Evolutionary conservation across 1,139 yeast genomes (phyloP), one percentile per base, ranked within the genome.

Genomic region (Protomyces macrosporus): DNA sequence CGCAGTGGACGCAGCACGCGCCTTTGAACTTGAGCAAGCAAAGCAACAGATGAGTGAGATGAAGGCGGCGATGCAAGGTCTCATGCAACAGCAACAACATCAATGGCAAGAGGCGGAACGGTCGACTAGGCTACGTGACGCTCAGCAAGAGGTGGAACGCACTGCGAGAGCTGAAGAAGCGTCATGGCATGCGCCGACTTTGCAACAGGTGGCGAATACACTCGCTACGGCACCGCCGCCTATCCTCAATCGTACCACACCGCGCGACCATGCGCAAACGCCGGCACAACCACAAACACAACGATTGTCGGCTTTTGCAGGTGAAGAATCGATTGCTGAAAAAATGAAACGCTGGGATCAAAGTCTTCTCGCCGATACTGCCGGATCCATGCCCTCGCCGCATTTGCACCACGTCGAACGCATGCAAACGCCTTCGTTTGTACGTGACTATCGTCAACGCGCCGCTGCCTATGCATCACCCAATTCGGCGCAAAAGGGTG

Each of bases 331-430:
- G 5, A 39, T 40, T 42, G 42, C 32, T 3, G 62, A 58, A 34
- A 58, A 58, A 53, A 40, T 58, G 16, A 45, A 52, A 4, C 51
- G 62, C 7, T 58, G 62, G 62, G 55, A 57, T 12, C 52, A 55
- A n/a, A 54, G 45, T 32, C 37, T 54, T 10, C 51, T 40, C 12
- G 39, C 45, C 16, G 58, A 40, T 30, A 23, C 23, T 23, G 23
- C 23, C 23, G 23, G 23, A 23, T 23, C 23, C 23, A 1, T 23
- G 23, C 23, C 23, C 23, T 23, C 23, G 23, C 33, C 58, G 33
- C 14, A 54, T 6, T 14, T 4, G 6, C n/a, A 23, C 3, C 23
- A 14, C 10, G 10, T 42, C 30, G 12, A n/a, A 9, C 39, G 39
- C 12, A 36, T 9, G 12, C 12, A 36, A 36, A 42, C 48, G 32